phyloP scores from a whole-genome alignment of 129 eudicot species.

The Silybum marianum region DNA sequence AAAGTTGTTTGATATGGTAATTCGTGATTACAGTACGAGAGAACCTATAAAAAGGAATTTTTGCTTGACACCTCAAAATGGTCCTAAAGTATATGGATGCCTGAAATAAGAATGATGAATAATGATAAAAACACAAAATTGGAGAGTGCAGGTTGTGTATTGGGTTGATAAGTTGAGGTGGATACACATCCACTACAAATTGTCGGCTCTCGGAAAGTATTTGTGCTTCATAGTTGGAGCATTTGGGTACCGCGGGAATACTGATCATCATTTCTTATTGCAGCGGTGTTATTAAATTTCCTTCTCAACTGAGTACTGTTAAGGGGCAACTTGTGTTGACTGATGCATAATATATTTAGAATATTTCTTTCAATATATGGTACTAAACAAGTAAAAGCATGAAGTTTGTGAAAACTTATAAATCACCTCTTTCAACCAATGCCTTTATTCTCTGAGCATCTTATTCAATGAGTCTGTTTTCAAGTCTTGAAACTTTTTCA shows the following conservation, averaged over 20 bases:
- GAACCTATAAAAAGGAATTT: neutral
- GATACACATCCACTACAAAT: neutral
- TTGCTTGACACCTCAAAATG: neutral
- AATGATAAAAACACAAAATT: neutral
- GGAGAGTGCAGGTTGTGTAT: neutral
- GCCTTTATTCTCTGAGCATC: neutral
- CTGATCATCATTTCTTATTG: slow-evolving; percentile 7
- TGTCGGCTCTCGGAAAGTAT: neutral
- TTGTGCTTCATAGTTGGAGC: neutral
- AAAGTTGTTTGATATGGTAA: slow-evolving; percentile 12
- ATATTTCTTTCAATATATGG: neutral
- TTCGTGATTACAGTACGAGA: neutral
- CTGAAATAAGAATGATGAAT: neutral
- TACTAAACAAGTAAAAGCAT: neutral
- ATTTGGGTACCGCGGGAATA: slow-evolving; percentile 11
- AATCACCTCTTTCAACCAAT: neutral
- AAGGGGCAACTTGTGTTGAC: neutral
- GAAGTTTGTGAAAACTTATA: neutral
- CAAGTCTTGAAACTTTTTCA: neutral
- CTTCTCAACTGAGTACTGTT: neutral
- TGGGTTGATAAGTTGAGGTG: neutral
- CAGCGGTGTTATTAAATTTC: neutral
- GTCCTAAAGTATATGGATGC: neutral
- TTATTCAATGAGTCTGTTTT: neutral
- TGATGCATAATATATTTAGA: neutral